A percentile compares a stretch with the other conserved stretches of the same genome.
phyloP scores from a whole-genome alignment of 2,329 filamentous ascomycete species.

The Neopestalotiopsis rosae region DNA sequence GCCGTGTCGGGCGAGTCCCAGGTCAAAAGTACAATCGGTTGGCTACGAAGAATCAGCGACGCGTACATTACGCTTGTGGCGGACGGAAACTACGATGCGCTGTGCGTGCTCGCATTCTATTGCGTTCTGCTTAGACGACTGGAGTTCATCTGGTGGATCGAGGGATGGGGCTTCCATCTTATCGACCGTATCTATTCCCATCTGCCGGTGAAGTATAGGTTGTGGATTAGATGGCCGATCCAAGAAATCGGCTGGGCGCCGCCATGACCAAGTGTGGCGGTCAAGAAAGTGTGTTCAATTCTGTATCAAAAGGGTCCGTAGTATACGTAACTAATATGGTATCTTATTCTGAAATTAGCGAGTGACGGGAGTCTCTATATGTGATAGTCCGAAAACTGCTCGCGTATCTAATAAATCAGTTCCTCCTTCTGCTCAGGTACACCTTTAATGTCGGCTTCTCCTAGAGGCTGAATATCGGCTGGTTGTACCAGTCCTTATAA shows the following conservation, averaged over 20 bases:
- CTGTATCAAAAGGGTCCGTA: too few relatives aligned
- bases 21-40: too few relatives aligned
- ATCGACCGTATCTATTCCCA: not conserved
- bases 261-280: too few relatives aligned
- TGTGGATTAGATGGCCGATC: not conserved
- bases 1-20: too few relatives aligned
- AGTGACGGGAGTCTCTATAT: too few relatives aligned
- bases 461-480: conserved; percentile 31
- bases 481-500: conserved; percentile 29
- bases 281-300: too few relatives aligned
- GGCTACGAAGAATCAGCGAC: too few relatives aligned
- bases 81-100: not conserved
- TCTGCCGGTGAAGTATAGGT: not conserved
- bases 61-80: too few relatives aligned
- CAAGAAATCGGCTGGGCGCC: not conserved
- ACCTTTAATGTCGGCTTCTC: conserved; percentile 33
- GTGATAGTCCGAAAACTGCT: too few relatives aligned
- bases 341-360: too few relatives aligned
- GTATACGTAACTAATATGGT: too few relatives aligned
- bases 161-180: not conserved
- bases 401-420: too few relatives aligned
- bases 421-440: not conserved
- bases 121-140: not conserved
- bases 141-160: not conserved
- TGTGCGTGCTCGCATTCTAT: not conserved